A percentile compares a stretch with the other conserved stretches of the same genome.
phyloP scores from a whole-genome alignment of 768 basidiomycete species.

The Xerocomellus dryophilus region DNA sequence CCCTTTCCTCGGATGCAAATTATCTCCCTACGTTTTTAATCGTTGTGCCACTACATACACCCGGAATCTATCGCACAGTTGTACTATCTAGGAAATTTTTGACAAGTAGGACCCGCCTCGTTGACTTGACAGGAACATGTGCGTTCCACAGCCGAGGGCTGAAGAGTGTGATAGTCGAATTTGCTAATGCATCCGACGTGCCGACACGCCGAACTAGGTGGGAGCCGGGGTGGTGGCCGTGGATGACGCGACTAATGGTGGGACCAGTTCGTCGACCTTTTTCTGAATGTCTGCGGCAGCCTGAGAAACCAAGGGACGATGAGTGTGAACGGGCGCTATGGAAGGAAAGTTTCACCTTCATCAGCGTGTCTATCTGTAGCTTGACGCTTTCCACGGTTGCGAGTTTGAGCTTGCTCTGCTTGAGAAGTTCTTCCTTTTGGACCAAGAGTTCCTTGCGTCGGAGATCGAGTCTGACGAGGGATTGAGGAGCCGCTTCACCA shows the following conservation, averaged over 20 bases:
- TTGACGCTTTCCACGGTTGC: slow-evolving; percentile 76
- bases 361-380: slow-evolving; percentile 67
- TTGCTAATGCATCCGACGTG: slow-evolving; percentile 1
- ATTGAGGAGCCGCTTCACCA: slow-evolving; percentile 2
- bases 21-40: slow-evolving; percentile 19
- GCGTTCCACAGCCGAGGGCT: slow-evolving; percentile 3
- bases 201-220: slow-evolving; percentile 8
- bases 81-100: slow-evolving; percentile 33
- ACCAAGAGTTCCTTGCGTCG: slow-evolving; percentile 63
- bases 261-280: slow-evolving; percentile 68
- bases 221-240: slow-evolving; percentile 28
- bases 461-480: slow-evolving; percentile 59
- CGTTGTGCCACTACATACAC: slow-evolving; percentile 19
- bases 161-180: slow-evolving; percentile 3
- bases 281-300: slow-evolving; percentile 70
- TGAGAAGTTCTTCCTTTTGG: slow-evolving; percentile 77
- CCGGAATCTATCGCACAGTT: slow-evolving; percentile 26
- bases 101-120: slow-evolving; percentile 17
- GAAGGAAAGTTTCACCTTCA: slow-evolving; percentile 51
- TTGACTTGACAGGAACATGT: slow-evolving; percentile 1
- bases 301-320: slow-evolving; percentile 36
- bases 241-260: slow-evolving; percentile 36
- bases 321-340: slow-evolving; percentile 5
- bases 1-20: slow-evolving; percentile 20
- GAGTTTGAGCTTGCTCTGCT: slow-evolving; percentile 72